Percentiles rank a stretch among this genome's conserved stretches.
Evolutionary conservation across 2,329 filamentous ascomycete species (phyloP).

Genomic region (Trichocomaceae sp.): DNA sequence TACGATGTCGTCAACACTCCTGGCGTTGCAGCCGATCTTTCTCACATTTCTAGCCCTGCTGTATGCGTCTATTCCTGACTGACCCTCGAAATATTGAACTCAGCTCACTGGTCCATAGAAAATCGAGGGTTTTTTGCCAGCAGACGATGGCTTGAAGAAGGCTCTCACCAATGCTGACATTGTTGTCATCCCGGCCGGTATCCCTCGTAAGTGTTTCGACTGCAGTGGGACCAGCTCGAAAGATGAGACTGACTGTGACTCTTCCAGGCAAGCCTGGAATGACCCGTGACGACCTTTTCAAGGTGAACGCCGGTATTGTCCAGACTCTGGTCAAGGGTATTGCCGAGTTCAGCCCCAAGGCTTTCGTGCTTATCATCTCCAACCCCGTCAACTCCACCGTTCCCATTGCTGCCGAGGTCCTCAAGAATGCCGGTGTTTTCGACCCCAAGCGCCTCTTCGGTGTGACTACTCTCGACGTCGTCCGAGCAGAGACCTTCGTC

Average conservation of each 20-base stretch:
- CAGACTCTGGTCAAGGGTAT: slow-evolving; percentile 84
- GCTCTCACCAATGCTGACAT: slow-evolving; percentile 92
- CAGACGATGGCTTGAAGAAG: slow-evolving; percentile 73
- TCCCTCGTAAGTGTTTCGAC: slow-evolving; percentile 69
- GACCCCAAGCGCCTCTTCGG: slow-evolving; percentile 94
- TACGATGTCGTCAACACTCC: slow-evolving; percentile 99
- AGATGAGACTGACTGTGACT: slow-evolving; percentile 17
- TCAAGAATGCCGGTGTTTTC: slow-evolving; percentile 89
- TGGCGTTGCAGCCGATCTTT: slow-evolving; percentile 91
- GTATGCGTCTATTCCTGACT: slow-evolving; percentile 45
- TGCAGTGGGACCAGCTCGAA: neutral
- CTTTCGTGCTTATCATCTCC: slow-evolving; percentile 93
- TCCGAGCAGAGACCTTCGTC: slow-evolving; percentile 95
- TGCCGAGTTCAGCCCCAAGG: slow-evolving; percentile 83
- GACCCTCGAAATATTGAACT: slow-evolving; percentile 5
- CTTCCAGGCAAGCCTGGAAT: slow-evolving; percentile 88
- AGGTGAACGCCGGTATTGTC: slow-evolving; percentile 98
- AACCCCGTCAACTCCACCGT: slow-evolving; percentile 99
- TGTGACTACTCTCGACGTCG: slow-evolving; percentile 97
- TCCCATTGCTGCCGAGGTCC: slow-evolving; percentile 91
- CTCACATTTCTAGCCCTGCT: slow-evolving; percentile 89
- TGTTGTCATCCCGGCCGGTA: slow-evolving; percentile 93
- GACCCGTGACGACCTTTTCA: slow-evolving; percentile 99
- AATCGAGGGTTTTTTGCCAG: slow-evolving; percentile 81
- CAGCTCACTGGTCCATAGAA: slow-evolving; percentile 51